Conservation (phyloP, 345 rosid genomes). For the Hypericum androsaemum region DNA sequence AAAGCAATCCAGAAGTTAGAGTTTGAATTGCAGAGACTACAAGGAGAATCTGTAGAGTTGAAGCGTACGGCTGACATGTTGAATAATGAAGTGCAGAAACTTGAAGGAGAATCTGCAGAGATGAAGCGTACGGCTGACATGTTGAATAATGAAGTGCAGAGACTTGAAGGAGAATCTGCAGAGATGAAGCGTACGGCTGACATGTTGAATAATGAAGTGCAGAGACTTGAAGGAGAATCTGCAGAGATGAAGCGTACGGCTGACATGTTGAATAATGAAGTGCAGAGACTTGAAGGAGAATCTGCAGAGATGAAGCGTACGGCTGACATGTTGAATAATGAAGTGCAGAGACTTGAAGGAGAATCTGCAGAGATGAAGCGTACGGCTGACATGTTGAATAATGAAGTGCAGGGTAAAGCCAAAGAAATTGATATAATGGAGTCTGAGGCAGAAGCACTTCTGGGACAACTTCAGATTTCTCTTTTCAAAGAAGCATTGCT, state of each 20-base stretch:
- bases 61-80: constrained; percentile 41
- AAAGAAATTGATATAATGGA: constrained; percentile 47
- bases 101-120: constrained; percentile 36
- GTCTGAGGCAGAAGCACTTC: constrained; percentile 39
- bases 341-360: too few relatives aligned
- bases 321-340: constrained; percentile 42
- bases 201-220: constrained; percentile 33
- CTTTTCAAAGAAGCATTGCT: constrained; percentile 43
- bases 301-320: constrained; percentile 34
- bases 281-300: constrained; percentile 33
- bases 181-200: constrained; percentile 42
- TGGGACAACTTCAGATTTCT: constrained; percentile 45
- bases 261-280: constrained; percentile 34
- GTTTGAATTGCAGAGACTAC: constrained; percentile 32
- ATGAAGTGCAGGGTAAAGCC: constrained; percentile 37
- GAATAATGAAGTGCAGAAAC: constrained; percentile 38
- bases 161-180: constrained; percentile 32
- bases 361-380: constrained; percentile 39
- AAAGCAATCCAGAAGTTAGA: constrained; percentile 42
- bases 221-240: constrained; percentile 33
- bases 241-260: constrained; percentile 38
- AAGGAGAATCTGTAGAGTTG: constrained; percentile 35
- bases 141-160: constrained; percentile 35
- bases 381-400: constrained; percentile 41
- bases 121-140: constrained; percentile 38